A percentile compares a stretch with the other conserved stretches of the same genome.
Evolutionary conservation across 495 filamentous ascomycete species (phyloP).

Genomic region (Pyrenopolyporus hunteri): DNA sequence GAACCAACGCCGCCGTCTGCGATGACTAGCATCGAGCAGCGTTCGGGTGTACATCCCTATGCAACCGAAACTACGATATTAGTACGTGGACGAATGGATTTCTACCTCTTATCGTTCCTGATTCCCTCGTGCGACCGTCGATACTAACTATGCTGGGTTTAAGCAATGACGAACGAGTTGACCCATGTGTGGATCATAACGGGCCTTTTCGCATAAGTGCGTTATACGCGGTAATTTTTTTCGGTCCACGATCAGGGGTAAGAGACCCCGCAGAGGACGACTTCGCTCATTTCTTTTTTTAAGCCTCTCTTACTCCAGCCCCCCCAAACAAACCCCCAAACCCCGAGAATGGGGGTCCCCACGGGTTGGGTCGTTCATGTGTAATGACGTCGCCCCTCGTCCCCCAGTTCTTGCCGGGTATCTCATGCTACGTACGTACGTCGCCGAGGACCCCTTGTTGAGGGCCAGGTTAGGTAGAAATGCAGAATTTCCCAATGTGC

Average conservation of each 20-base stretch:
- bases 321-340: neutral
- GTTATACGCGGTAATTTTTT: slow-evolving; percentile 8
- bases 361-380: slow-evolving; percentile 9
- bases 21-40: slow-evolving; percentile 16
- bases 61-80: slow-evolving; percentile 22
- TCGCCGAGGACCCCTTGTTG: neutral
- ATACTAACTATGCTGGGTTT: neutral
- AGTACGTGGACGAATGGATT: slow-evolving; percentile 16
- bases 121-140: slow-evolving; percentile 8
- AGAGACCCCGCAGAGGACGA: slow-evolving; percentile 13
- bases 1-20: slow-evolving; percentile 17
- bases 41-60: neutral
- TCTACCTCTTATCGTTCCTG: slow-evolving; percentile 1
- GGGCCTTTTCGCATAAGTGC: slow-evolving; percentile 6
- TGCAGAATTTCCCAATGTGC: slow-evolving; percentile 17
- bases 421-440: neutral
- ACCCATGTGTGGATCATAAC: slow-evolving; percentile 2
- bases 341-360: slow-evolving; percentile 17
- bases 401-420: neutral
- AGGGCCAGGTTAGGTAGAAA: slow-evolving; percentile 18
- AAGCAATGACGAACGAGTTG: slow-evolving; percentile 2
- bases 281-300: slow-evolving; percentile 1
- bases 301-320: slow-evolving; percentile 22
- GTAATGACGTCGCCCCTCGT: slow-evolving; percentile 32
- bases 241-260: slow-evolving; percentile 6